Evolutionary conservation across 768 basidiomycete species (phyloP).

Genomic region (Termitomyces sp.): DNA sequence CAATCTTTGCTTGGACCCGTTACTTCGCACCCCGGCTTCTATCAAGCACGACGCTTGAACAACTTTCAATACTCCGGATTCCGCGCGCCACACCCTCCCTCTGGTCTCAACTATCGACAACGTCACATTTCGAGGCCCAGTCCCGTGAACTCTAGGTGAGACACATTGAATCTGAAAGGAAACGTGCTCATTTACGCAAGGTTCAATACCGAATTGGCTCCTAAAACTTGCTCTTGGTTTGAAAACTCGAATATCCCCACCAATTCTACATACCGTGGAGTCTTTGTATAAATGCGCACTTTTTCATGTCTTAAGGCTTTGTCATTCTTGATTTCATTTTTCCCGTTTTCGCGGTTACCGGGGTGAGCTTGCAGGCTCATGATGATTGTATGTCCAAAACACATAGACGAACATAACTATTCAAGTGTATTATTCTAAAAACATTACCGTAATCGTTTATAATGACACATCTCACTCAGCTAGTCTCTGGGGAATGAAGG

Average conservation of each 20-base stretch:
- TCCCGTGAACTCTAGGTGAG: conserved; percentile 10
- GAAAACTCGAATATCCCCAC: not conserved
- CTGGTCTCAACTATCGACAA: conserved; percentile 7
- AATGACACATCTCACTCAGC: not conserved
- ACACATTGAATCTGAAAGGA: not conserved
- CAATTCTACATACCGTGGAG: not conserved
- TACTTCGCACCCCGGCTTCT: conserved; percentile 6
- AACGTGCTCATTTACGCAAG: not conserved
- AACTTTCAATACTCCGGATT: conserved; percentile 6
- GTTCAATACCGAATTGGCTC: conserved; percentile 2
- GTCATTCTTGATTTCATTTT: not conserved
- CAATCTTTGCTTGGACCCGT: conserved; percentile 12
- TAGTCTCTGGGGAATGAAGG: too few relatives aligned
- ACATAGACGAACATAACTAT: conserved; percentile 7
- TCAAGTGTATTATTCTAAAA: conserved; percentile 1
- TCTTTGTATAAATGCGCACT: conserved; percentile 1
- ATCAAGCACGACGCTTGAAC: conserved; percentile 9
- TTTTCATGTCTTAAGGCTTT: not conserved
- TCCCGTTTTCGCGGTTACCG: not conserved
- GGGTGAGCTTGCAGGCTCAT: not conserved
- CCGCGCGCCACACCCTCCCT: conserved; percentile 12
- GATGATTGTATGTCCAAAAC: not conserved
- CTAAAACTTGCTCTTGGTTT: conserved; percentile 6
- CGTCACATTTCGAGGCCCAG: conserved; percentile 6
- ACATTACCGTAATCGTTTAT: not conserved